Evolutionary conservation across 2,329 filamentous ascomycete genomes (phyloP), one percentile per base, ranked within the genome.

Genomic region (Truncatella angustata): DNA sequence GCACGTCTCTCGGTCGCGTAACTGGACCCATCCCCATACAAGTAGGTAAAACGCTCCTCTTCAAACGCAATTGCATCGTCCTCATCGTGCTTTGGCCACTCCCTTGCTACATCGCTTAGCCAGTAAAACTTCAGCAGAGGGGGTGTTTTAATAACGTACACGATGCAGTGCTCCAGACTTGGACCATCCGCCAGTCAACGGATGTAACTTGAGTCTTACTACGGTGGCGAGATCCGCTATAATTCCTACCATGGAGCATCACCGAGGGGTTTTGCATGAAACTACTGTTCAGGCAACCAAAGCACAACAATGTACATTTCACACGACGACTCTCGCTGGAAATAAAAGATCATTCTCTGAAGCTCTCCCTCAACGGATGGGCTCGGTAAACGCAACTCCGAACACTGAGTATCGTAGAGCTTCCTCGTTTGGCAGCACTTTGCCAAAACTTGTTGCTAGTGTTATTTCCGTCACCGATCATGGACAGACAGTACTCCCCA

Each of bases 241-340:
- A 20, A 16, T 21, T 1, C 10, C 21, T 4, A 18, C 32, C 23
- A 53, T 67, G 65, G 64, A 65, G 37, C 55, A 35, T 12, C 59
- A 47, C 30, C 57, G 57, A 34, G 61, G 74, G 47, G 57, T 73
- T 40, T 61, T 73, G 43, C 77, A 82, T 65, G 76, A 74, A 52
- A 80, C 77, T 56, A 81, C 77, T 51, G 67, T 82, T 28, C 72
- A 79, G 50, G 73, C 76, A 44, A 75, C 75, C 18, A 64, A 70
- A 35, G 66, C 68, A 42, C 65, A 65, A 24, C 70, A 71, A 45
- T 16, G n/a, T 4, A 32, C 36, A 7, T 50, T 39, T 16, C 35
- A 32, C 5, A 43, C 16, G n/a, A 51, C 35, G 26, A 44, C 43
- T 10, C 16, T 51, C 28, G 45, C 74, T 49, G 80, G 81, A 10